Evolutionary conservation across 768 basidiomycete species (phyloP).

Genomic region (Amanita thiersii): DNA sequence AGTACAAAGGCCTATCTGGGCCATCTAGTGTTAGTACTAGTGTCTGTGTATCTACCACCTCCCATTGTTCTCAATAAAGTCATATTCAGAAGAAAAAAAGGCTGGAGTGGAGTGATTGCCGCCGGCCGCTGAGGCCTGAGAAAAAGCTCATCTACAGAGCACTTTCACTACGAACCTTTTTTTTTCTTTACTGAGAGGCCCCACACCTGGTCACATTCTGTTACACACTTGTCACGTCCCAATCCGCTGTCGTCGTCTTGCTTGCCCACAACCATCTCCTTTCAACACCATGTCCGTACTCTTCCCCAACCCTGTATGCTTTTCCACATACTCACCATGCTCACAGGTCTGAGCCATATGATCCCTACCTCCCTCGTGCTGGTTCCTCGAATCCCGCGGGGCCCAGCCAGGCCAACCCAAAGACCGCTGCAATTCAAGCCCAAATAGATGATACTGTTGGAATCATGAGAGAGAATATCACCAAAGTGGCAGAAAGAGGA

Average conservation of each 20-base stretch:
- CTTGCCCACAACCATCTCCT: neutral
- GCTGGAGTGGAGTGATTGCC: too few species aligned
- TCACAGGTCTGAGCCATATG: constrained; percentile 92
- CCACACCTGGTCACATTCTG: too few species aligned
- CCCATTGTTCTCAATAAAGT: too few species aligned
- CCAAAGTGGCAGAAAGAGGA: constrained; percentile 90
- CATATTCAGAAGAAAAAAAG: too few species aligned
- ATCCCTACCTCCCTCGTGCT: constrained; percentile 92
- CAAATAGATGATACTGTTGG: constrained; percentile 97
- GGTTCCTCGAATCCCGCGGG: constrained; percentile 51
- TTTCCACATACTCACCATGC: neutral
- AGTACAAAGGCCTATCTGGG: too few species aligned
- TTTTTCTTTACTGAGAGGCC: too few species aligned
- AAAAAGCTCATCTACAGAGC: too few species aligned
- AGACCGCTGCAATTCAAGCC: constrained; percentile 93
- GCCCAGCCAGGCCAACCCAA: constrained; percentile 52
- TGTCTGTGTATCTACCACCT: too few species aligned
- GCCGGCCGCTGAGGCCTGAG: too few species aligned
- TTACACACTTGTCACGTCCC: neutral
- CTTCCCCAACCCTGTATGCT: neutral
- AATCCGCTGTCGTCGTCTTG: neutral
- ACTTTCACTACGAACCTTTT: too few species aligned
- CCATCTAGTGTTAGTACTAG: too few species aligned
- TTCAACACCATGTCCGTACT: neutral
- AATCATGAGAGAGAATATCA: constrained; percentile 98